phyloP scores from a whole-genome alignment of 495 filamentous ascomycete genomes.

The Hypoxylon fuscum region DNA sequence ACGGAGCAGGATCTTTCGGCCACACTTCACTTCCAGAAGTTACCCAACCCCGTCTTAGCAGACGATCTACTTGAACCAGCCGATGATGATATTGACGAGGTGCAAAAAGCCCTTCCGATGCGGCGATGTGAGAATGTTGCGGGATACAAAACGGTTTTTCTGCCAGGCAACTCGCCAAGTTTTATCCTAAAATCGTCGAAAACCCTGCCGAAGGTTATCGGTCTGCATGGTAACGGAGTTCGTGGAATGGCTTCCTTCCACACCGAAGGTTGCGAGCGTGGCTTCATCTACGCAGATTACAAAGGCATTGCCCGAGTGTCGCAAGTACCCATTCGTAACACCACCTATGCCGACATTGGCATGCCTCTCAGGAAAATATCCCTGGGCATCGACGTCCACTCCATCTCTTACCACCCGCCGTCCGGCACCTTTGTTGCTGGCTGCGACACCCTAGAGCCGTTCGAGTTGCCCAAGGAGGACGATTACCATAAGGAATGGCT shows the following conservation, averaged over 20 bases:
- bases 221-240: slow-evolving; percentile 69
- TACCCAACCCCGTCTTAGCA: slow-evolving; percentile 69
- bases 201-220: slow-evolving; percentile 76
- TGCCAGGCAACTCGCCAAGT: slow-evolving; percentile 77
- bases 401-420: slow-evolving; percentile 76
- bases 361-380: slow-evolving; percentile 75
- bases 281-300: slow-evolving; percentile 81
- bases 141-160: slow-evolving; percentile 80
- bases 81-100: slow-evolving; percentile 49
- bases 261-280: slow-evolving; percentile 75
- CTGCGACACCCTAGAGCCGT: slow-evolving; percentile 70
- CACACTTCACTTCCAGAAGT: slow-evolving; percentile 76
- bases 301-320: slow-evolving; percentile 72
- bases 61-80: slow-evolving; percentile 55
- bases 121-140: slow-evolving; percentile 70
- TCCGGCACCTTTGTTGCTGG: slow-evolving; percentile 80
- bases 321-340: slow-evolving; percentile 67
- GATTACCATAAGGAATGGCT: slow-evolving; percentile 83
- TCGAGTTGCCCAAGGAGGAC: slow-evolving; percentile 84
- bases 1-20: slow-evolving; percentile 47
- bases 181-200: slow-evolving; percentile 83
- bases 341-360: slow-evolving; percentile 72
- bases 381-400: slow-evolving; percentile 74
- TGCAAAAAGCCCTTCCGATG: slow-evolving; percentile 61
- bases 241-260: slow-evolving; percentile 76